These are phyloP conservation scores for Pestalotiopsis sp. DNA, from an alignment of 2,329 filamentous ascomycete genomes.

Conservation along the genomic window DNA sequence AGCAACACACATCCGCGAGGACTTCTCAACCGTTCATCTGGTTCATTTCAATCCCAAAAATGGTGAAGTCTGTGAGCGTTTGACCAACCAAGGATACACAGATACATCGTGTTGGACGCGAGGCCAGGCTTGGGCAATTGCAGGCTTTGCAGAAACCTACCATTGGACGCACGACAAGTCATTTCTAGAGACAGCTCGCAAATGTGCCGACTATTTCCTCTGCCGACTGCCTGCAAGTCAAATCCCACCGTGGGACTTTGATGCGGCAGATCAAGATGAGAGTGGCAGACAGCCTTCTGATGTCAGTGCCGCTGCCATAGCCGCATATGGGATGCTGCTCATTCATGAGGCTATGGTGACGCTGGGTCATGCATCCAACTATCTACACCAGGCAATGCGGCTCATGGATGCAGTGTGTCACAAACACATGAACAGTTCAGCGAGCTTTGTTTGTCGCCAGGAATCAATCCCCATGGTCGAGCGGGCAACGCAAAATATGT, in stretches of 20 bases:
- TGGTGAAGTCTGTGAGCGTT: constrained; percentile 36
- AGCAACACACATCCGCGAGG: constrained; percentile 37
- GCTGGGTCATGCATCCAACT: constrained; percentile 21
- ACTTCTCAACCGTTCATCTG: constrained; percentile 41
- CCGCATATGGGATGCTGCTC: constrained; percentile 38
- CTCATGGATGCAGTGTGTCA: constrained; percentile 26
- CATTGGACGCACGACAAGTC: constrained; percentile 41
- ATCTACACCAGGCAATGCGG: constrained; percentile 26
- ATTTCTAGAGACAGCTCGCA: constrained; percentile 42
- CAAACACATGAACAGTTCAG: constrained; percentile 22
- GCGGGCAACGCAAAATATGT: constrained; percentile 14
- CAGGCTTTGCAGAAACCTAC: constrained; percentile 46
- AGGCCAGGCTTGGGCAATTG: constrained; percentile 50
- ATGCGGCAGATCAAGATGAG: constrained; percentile 26
- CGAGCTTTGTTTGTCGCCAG: constrained; percentile 14
- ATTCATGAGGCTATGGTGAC: constrained; percentile 29
- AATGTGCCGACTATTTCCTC: constrained; percentile 47
- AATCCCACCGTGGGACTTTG: constrained; percentile 51
- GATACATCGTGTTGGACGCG: constrained; percentile 46
- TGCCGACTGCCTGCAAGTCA: constrained; percentile 33
- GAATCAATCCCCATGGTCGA: constrained; percentile 24
- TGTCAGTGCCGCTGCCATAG: constrained; percentile 38
- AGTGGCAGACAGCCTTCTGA: constrained; percentile 29
- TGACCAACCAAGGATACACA: constrained; percentile 47
- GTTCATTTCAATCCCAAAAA: constrained; percentile 45